phyloP scores from a whole-genome alignment of 2,329 filamentous ascomycete genomes.

The Amauroascus niger region DNA sequence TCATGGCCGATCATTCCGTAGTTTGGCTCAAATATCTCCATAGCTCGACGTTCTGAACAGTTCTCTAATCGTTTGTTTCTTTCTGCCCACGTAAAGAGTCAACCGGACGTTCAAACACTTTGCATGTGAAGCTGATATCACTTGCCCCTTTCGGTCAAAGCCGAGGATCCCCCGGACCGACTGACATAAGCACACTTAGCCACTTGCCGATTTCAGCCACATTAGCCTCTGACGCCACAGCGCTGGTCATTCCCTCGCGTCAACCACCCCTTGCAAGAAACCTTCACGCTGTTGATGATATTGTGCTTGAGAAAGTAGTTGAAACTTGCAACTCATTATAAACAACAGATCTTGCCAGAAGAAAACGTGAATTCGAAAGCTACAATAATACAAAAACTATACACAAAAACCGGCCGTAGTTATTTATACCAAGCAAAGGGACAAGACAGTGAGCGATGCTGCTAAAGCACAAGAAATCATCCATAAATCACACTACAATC shows the following conservation, averaged over 20 bases:
- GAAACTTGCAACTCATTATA: too few relatives aligned
- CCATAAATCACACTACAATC: slow-evolving; percentile 1
- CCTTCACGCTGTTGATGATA: too few relatives aligned
- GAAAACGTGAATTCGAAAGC: too few relatives aligned
- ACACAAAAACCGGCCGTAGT: too few relatives aligned
- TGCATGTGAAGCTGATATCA: slow-evolving; percentile 5
- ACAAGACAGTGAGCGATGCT: background rate
- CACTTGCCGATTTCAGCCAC: background rate
- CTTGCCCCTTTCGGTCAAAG: background rate
- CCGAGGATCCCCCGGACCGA: background rate
- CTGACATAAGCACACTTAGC: background rate
- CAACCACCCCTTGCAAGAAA: too few relatives aligned
- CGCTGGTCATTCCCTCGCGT: too few relatives aligned
- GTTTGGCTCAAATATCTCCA: too few relatives aligned
- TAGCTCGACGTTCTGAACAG: too few relatives aligned
- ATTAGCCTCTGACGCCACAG: background rate
- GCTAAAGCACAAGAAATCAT: background rate
- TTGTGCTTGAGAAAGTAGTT: too few relatives aligned
- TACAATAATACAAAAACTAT: background rate
- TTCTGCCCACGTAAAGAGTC: background rate
- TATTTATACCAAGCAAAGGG: too few relatives aligned
- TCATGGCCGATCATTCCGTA: background rate
- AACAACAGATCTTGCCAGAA: too few relatives aligned
- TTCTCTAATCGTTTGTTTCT: too few relatives aligned
- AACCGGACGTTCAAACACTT: background rate